Base-by-base conservation (phyloP, 1,139 yeast genomes). In the Blastobotrys niveus region DNA sequence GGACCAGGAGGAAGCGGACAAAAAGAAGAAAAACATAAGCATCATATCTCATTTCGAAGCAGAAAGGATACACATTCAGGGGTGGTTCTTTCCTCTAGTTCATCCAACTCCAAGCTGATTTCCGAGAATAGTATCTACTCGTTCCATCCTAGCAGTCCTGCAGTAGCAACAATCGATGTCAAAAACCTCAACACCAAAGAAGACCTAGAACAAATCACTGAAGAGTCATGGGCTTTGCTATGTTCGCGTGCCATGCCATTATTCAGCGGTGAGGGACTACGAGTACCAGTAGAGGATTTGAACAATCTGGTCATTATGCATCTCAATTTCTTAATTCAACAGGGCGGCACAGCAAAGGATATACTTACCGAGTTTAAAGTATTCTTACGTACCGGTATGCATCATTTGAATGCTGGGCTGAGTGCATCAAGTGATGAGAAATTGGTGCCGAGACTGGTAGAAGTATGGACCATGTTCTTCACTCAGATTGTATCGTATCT, bases 211-310 rank as follows among this genome's bases (percentile, higher is more conserved):
- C 67, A 67, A 40, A 64, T 72, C 33, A 67, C 71, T 17, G 75
- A 73, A 47, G 72, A 72, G 30, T 63, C 78, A 2, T 76, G 80
- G 77, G 58, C 70, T 1, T 59, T 74, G 17, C 59, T 79, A 2
- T 64, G 70, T 20, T 61, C 70, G 3, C 58, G 70, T 7, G 66
- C 73, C 0, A 56, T 69, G 22, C 76, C 80, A 0, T 52, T 79
- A 8, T 79, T 77, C 51, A 63, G 67, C 41, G 73, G 76, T 18
- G 78, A 73, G 22, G 65, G 66, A 5, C 55, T 76, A 29, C 63
- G 72, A 18, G 70, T 72, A 0, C 79, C 82, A 0, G 71, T 79
- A 5, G 84, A 79, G 49, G 82, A 78, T 55, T 61, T 75, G 35
- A 77, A 76, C 54, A 71, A 68, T 38, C 62, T 77, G 40, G 71